Base-by-base conservation (phyloP, 495 filamentous ascomycete species). In the Oidiodendron maius region DNA sequence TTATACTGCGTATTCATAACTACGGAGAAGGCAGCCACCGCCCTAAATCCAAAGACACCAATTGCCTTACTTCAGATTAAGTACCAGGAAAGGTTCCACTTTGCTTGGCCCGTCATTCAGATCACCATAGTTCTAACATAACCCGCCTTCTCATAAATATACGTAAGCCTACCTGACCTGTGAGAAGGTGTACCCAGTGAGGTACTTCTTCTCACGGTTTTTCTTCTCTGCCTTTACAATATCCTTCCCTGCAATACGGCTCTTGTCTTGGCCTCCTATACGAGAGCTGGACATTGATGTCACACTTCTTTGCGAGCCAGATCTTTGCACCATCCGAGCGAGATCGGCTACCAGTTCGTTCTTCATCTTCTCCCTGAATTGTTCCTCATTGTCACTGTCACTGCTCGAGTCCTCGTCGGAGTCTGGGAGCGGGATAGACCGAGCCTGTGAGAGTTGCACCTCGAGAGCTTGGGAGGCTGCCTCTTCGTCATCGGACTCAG, bases 341-440 rank as follows among this genome's bases (percentile, higher is more conserved):
- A 55, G 37, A 25, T 51, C 30, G 10, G 24, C 43, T 30, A 32
- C 25, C 1, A 57, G 38, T 13, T 50, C 46, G 13, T 57, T 50
- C 39, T 30, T 15, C 0, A 32, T 17, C 10, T 16, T 39, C 20
- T 41, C 10, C 16, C 45, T 26, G 32, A 48, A 41, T 39, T 30
- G n/a, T 10, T 50, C 32, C 12, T 55, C 46, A 1, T 26, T 11
- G 21, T 47, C 30, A 18, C 37, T 47, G 13, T 20, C 12, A 20
- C 16, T 40, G 8, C 17, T 36, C 4, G 50, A 48, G 6, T 47
- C 36, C 22, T 44, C 35, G 40, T 46, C 25, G 2, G 46, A 49
- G 15, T 30, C 26, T 30, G 26, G 26, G 26, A 30, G 26, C 5
- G 26, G 26, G 26, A 30, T 30, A 12, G 26, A 30, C 12, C 12